Conservation (phyloP, 202 grass and related monocot genomes). For the Tripidium arundinaceum region DNA sequence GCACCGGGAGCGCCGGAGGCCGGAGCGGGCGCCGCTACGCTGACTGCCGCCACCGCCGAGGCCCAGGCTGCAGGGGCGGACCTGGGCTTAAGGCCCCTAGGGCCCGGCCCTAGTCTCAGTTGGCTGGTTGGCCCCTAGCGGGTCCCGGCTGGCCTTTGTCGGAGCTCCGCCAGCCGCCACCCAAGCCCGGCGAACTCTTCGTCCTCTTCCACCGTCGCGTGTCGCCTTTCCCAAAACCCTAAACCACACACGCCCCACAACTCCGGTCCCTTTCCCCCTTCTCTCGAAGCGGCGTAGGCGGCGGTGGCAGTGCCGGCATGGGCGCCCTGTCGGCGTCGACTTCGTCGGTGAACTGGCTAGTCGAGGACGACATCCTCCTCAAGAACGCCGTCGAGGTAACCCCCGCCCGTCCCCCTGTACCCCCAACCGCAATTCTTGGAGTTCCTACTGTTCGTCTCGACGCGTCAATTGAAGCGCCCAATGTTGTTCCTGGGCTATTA, state of each 20-base stretch:
- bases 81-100: too few species aligned
- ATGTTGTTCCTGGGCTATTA: not conserved
- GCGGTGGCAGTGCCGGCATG: conserved; percentile 36
- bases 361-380: conserved; percentile 77
- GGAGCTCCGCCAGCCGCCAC: not conserved
- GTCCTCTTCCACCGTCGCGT: not conserved
- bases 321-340: conserved; percentile 49
- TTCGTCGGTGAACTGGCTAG: conserved; percentile 50
- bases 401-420: not conserved
- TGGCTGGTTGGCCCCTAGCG: too few species aligned
- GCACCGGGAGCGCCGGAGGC: too few species aligned
- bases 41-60: too few species aligned
- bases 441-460: not conserved
- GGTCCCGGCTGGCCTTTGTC: too few species aligned
- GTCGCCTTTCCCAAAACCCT: conserved; percentile 32
- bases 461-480: not conserved
- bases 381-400: conserved; percentile 90
- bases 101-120: too few species aligned
- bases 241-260: conserved; percentile 25
- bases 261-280: not conserved
- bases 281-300: not conserved
- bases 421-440: not conserved
- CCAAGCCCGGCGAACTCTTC: not conserved
- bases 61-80: too few species aligned
- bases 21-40: too few species aligned